These are phyloP conservation scores for Sechiopsis laciniata DNA, from an alignment of 306 rosid species.

Conservation along the genomic window DNA sequence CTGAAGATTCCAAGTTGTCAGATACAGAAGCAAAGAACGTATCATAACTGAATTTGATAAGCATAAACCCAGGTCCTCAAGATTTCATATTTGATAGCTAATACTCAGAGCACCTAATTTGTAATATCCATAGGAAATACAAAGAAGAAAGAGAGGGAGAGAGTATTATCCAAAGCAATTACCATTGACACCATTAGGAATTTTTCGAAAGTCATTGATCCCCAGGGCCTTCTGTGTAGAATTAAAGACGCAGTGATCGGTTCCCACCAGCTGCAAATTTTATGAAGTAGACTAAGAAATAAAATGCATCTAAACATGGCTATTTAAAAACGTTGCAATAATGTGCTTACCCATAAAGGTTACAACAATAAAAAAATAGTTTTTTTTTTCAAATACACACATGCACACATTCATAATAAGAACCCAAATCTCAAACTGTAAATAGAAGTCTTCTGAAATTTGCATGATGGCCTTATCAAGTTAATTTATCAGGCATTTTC, in stretches of 20 bases:
- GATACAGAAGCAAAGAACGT: slow-evolving; percentile 19
- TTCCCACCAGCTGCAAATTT: slow-evolving; percentile 82
- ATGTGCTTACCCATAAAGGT: background rate
- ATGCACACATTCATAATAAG: slow-evolving; percentile 18
- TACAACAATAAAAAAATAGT: background rate
- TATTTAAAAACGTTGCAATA: background rate
- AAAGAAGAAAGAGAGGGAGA: background rate
- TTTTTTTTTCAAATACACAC: background rate
- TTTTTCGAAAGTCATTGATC: slow-evolving; percentile 76
- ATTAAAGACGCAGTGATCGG: slow-evolving; percentile 78
- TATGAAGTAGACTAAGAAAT: slow-evolving; percentile 18
- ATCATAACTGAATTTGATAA: slow-evolving; percentile 21
- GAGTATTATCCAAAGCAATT: slow-evolving; percentile 22
- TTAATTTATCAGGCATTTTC: background rate
- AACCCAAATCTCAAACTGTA: slow-evolving; percentile 19
- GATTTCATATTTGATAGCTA: background rate
- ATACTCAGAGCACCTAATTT: background rate
- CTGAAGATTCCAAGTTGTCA: slow-evolving; percentile 38
- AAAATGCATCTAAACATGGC: slow-evolving; percentile 8
- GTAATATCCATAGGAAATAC: background rate
- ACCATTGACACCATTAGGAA: slow-evolving; percentile 97
- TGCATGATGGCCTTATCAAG: slow-evolving; percentile 8
- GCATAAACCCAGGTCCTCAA: background rate
- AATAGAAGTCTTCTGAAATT: slow-evolving; percentile 1
- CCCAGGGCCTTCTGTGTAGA: slow-evolving; percentile 86